Evolutionary conservation across 2,329 filamentous ascomycete species (phyloP).

Genomic region (Botrytis pseudocinerea): DNA sequence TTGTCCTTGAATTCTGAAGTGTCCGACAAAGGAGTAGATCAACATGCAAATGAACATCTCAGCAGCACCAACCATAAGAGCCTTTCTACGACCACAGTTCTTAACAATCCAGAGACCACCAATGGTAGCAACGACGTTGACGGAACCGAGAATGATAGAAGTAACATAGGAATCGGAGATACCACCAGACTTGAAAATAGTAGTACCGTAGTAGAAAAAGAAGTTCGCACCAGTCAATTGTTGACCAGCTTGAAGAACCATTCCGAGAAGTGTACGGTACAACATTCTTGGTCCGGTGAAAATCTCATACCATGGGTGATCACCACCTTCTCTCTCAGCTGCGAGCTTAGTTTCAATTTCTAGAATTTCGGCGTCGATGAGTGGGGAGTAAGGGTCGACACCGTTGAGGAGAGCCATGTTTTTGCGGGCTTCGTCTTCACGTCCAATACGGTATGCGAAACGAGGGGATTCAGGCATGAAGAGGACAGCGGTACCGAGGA

Average conservation of each 20-base stretch:
- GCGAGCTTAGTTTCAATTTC: constrained; percentile 55
- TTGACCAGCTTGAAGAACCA: constrained; percentile 64
- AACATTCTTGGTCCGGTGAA: constrained; percentile 68
- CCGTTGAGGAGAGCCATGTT: constrained; percentile 49
- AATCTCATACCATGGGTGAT: constrained; percentile 53
- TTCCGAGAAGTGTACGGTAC: constrained; percentile 63
- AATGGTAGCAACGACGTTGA: constrained; percentile 68
- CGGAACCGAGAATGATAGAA: constrained; percentile 65
- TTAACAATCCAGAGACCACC: constrained; percentile 65
- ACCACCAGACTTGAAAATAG: constrained; percentile 66
- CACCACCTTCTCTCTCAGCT: constrained; percentile 46
- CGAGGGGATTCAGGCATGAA: constrained; percentile 57
- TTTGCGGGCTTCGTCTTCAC: constrained; percentile 49
- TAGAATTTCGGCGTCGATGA: constrained; percentile 50
- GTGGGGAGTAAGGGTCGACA: constrained; percentile 44
- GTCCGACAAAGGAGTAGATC: constrained; percentile 54
- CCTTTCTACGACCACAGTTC: constrained; percentile 62
- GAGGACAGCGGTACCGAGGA: constrained; percentile 53
- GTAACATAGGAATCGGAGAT: constrained; percentile 65
- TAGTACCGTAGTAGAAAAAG: constrained; percentile 66
- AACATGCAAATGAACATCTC: constrained; percentile 64
- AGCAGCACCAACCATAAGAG: constrained; percentile 61
- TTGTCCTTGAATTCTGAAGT: constrained; percentile 46
- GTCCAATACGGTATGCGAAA: constrained; percentile 51
- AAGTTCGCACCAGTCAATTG: constrained; percentile 70